These are phyloP conservation scores for Metschnikowia lachancei DNA, from an alignment of 805 yeast species.

Conservation along the genomic window DNA sequence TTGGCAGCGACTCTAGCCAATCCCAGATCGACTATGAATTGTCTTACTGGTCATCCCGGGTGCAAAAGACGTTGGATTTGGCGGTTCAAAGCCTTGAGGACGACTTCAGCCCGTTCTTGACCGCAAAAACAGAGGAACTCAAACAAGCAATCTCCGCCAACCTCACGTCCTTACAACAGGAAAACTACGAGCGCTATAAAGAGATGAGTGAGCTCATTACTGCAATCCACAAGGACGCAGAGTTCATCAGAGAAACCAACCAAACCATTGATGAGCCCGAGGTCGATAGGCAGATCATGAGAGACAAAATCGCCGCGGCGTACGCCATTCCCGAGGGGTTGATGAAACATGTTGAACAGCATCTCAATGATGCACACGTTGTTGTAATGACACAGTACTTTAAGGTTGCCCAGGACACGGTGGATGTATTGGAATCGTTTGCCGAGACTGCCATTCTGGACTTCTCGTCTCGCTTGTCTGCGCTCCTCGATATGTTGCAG, in stretches of 20 bases:
- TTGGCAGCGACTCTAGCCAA: constrained; percentile 9
- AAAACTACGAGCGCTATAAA: constrained; percentile 32
- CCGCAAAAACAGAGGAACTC: constrained; percentile 24
- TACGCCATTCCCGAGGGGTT: constrained; percentile 25
- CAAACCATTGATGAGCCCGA: constrained; percentile 13
- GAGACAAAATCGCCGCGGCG: constrained; percentile 32
- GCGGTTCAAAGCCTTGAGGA: constrained; percentile 31
- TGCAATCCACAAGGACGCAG: constrained; percentile 35
- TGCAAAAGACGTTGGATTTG: constrained; percentile 33
- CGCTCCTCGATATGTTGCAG: constrained; percentile 36
- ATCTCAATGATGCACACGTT: constrained; percentile 28
- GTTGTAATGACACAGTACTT: constrained; percentile 31
- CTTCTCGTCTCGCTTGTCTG: constrained; percentile 58
- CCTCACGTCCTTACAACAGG: constrained; percentile 29
- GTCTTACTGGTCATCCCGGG: constrained; percentile 31
- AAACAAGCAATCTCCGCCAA: constrained; percentile 26
- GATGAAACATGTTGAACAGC: constrained; percentile 24
- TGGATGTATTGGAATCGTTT: constrained; percentile 72
- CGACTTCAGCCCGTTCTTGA: constrained; percentile 32
- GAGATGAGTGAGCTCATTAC: constrained; percentile 29
- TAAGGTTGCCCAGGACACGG: constrained; percentile 38
- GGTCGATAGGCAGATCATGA: constrained; percentile 33
- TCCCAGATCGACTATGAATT: constrained; percentile 33
- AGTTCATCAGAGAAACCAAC: constrained; percentile 24
- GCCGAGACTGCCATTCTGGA: constrained; percentile 65